Evolutionary conservation across 345 rosid species (phyloP).

Genomic region (Eucalyptus pauciflora): DNA sequence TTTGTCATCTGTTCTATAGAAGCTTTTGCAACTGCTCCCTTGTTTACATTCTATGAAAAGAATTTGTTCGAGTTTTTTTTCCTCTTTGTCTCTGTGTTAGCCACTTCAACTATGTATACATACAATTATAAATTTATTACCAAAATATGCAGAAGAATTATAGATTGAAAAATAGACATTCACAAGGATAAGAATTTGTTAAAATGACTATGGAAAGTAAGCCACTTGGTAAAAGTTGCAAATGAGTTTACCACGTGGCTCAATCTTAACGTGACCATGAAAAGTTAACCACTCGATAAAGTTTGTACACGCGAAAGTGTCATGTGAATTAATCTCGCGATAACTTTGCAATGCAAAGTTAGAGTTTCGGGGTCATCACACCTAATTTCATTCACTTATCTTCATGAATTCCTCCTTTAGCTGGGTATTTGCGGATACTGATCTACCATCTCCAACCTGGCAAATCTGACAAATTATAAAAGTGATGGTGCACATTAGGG

Average conservation of each 20-base stretch:
- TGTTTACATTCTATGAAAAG: background rate
- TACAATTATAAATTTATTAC: background rate
- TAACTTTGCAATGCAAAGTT: background rate
- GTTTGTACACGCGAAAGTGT: background rate
- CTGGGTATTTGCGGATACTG: background rate
- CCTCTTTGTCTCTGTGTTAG: background rate
- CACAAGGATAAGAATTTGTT: background rate
- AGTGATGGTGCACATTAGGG: background rate
- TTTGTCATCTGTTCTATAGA: background rate
- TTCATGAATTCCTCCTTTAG: background rate
- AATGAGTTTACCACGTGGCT: background rate
- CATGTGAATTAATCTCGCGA: background rate
- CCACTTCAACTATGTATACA: background rate
- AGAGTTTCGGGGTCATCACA: background rate
- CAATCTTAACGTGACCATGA: background rate
- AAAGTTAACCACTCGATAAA: background rate
- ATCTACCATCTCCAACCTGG: background rate
- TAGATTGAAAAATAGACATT: background rate
- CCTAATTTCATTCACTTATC: background rate
- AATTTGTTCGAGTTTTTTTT: background rate
- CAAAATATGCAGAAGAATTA: background rate
- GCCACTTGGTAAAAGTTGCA: background rate
- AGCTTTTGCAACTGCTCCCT: background rate
- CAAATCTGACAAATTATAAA: background rate
- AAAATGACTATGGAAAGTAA: background rate